Conservation (phyloP, 352 stramenopile genomes). For the Phytopythium mirpurense region DNA sequence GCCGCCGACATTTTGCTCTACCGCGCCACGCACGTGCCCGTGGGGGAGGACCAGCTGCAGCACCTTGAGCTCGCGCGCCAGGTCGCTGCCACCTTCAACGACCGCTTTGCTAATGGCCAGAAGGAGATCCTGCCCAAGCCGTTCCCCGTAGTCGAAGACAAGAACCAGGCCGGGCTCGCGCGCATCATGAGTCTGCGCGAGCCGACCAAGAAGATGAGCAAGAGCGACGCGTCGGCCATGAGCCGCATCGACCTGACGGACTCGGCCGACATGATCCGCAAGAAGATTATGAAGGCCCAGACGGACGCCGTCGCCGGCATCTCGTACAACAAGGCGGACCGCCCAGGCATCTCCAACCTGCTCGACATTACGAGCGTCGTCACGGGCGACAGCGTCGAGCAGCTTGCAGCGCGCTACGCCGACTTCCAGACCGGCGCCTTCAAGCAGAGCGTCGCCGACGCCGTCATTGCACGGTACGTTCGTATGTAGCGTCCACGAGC, state of each 20-base stretch:
- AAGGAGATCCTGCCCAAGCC: constrained; percentile 56
- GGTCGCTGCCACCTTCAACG: constrained; percentile 96
- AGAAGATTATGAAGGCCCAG: constrained; percentile 88
- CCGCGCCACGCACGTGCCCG: constrained; percentile 94
- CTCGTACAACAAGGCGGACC: constrained; percentile 86
- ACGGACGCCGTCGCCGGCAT: constrained; percentile 82
- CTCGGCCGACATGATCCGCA: constrained; percentile 53
- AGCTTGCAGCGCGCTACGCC: constrained; percentile 60
- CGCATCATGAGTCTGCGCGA: constrained; percentile 98
- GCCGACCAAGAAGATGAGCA: constrained; percentile 98
- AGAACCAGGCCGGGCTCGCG: constrained; percentile 39
- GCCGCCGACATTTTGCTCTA: constrained; percentile 99
- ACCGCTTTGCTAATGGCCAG: constrained; percentile 76
- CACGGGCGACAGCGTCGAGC: constrained; percentile 69
- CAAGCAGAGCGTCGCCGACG: constrained; percentile 94
- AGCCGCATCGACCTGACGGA: constrained; percentile 95
- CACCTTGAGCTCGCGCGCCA: constrained; percentile 98
- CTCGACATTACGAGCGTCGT: constrained; percentile 88
- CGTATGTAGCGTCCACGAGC: too few species aligned
- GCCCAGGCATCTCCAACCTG: constrained; percentile 95
- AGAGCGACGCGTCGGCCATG: constrained; percentile 89
- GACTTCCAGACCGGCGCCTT: constrained; percentile 86
- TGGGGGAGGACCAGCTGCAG: constrained; percentile 98
- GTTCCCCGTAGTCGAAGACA: constrained; percentile 38
- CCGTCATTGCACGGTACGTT: constrained; percentile 88